phyloP scores from a whole-genome alignment of 2,329 filamentous ascomycete species.

The Neoascochyta sp. region DNA sequence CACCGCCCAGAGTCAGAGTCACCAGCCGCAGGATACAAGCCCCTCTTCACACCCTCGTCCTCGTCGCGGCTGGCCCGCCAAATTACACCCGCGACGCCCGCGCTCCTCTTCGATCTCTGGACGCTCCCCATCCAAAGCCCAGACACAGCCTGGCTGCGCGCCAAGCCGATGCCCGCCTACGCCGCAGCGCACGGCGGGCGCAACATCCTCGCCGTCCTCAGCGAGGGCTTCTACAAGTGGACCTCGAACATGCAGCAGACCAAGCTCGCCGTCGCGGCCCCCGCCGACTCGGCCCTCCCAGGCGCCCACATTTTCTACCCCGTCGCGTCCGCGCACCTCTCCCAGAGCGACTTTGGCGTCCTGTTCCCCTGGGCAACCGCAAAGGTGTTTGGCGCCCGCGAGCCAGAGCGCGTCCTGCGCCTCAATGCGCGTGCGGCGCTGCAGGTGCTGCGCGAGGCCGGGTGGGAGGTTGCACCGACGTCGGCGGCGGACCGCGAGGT shows the following conservation, averaged over 20 bases:
- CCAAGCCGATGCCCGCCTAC: slow-evolving; percentile 71
- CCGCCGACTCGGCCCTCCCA: slow-evolving; percentile 44
- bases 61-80: slow-evolving; percentile 59
- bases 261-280: slow-evolving; percentile 60
- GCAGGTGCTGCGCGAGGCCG: slow-evolving; percentile 58
- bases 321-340: slow-evolving; percentile 69
- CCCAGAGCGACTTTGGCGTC: slow-evolving; percentile 78
- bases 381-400: slow-evolving; percentile 53
- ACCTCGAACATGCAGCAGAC: slow-evolving; percentile 66
- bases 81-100: slow-evolving; percentile 63
- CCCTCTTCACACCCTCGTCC: slow-evolving; percentile 59
- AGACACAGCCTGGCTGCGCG: slow-evolving; percentile 60
- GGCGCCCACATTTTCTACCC: slow-evolving; percentile 72
- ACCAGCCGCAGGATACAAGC: slow-evolving; percentile 47
- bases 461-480: slow-evolving; percentile 42
- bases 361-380: slow-evolving; percentile 67
- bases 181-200: slow-evolving; percentile 48
- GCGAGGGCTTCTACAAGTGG: slow-evolving; percentile 77
- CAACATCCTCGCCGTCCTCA: slow-evolving; percentile 67
- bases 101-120: slow-evolving; percentile 77
- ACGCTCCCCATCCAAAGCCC: slow-evolving; percentile 66
- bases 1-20: slow-evolving; percentile 54
- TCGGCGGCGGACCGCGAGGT: slow-evolving; percentile 42
- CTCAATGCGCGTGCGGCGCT: slow-evolving; percentile 79
- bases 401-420: slow-evolving; percentile 75